These are phyloP conservation scores for Penicillium paradoxum DNA, from an alignment of 495 filamentous ascomycete species.

Conservation along the genomic window DNA sequence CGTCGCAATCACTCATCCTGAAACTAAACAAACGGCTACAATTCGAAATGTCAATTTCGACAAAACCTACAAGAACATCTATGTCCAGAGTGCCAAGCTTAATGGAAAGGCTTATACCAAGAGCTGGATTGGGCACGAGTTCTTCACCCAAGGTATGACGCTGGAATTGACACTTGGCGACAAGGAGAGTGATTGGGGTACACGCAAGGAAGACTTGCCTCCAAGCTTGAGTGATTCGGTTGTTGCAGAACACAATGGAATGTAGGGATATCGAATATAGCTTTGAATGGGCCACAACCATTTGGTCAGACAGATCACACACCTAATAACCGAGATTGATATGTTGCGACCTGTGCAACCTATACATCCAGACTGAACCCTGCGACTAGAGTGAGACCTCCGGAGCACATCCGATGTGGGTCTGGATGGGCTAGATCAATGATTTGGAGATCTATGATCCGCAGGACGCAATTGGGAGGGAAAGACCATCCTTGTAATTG, in stretches of 20 bases:
- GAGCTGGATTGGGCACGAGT: constrained; percentile 71
- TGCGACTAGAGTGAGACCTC: not conserved
- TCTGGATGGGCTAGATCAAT: not conserved
- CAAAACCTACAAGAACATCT: constrained; percentile 51
- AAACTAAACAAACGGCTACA: constrained; percentile 57
- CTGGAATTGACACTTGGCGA: constrained; percentile 61
- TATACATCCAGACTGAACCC: not conserved
- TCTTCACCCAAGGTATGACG: constrained; percentile 66
- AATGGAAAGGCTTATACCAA: constrained; percentile 59
- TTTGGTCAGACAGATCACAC: not conserved
- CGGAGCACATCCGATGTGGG: constrained; percentile 14
- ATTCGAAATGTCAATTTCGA: constrained; percentile 60
- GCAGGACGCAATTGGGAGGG: not conserved
- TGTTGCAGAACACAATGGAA: not conserved
- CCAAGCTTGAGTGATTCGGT: constrained; percentile 36
- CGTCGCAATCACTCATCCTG: constrained; percentile 55
- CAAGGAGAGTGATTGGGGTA: constrained; percentile 67
- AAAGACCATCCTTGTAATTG: not conserved
- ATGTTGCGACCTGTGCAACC: not conserved
- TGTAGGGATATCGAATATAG: not conserved
- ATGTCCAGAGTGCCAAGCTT: constrained; percentile 67
- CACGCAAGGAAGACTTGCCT: constrained; percentile 56
- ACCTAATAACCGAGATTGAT: not conserved
- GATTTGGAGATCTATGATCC: not conserved
- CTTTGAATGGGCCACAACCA: not conserved